These are phyloP conservation scores for Aureobasidium leucospermi DNA, from an alignment of 2,329 filamentous ascomycete genomes.

Conservation along the genomic window DNA sequence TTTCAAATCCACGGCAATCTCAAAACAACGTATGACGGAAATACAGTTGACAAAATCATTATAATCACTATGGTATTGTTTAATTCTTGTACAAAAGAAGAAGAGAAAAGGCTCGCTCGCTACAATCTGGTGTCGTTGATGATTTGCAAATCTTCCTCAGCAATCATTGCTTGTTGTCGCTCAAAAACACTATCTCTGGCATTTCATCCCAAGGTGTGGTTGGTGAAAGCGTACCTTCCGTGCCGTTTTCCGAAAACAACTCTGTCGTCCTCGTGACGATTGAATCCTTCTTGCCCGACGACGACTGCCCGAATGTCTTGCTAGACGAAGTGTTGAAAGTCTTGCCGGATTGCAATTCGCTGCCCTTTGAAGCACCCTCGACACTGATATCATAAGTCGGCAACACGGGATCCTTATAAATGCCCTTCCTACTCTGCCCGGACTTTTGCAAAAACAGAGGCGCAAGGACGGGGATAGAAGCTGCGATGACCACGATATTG, in stretches of 20 bases:
- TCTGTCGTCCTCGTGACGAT: neutral
- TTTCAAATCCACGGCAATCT: too few species aligned
- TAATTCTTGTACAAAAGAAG: too few species aligned
- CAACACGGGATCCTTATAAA: neutral
- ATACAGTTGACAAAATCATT: too few species aligned
- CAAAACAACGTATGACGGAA: too few species aligned
- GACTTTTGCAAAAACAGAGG: neutral
- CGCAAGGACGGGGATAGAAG: neutral
- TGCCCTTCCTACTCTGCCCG: neutral
- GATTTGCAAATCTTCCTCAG: too few species aligned
- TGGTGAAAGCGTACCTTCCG: neutral
- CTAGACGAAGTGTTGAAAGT: neutral
- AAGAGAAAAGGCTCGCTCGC: too few species aligned
- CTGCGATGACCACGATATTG: constrained; percentile 6
- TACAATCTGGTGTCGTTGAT: too few species aligned
- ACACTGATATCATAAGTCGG: neutral
- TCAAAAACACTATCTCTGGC: neutral
- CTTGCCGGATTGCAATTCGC: neutral
- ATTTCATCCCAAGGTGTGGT: constrained; percentile 3
- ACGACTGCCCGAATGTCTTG: neutral
- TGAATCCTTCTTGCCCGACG: neutral
- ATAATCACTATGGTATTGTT: too few species aligned
- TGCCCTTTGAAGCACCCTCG: neutral
- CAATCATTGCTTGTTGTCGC: neutral
- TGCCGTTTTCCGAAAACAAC: neutral